Conservation (phyloP, 1,139 yeast genomes). For the Debaryomyces nepalensis region DNA sequence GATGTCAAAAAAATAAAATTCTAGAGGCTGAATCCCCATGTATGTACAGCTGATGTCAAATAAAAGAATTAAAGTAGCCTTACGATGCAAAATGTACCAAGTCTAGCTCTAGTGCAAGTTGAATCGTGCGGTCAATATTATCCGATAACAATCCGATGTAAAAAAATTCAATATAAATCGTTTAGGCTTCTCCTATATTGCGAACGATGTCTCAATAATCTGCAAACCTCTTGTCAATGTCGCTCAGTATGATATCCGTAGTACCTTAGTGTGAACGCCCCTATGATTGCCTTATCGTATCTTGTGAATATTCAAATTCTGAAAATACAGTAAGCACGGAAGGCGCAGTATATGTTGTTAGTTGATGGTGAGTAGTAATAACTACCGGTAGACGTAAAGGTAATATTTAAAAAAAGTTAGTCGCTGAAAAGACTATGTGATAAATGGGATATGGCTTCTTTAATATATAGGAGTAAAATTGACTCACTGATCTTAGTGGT, state of each 20-base stretch:
- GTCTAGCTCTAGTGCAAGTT: too few species aligned
- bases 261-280: not conserved
- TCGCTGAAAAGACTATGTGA: constrained; percentile 2
- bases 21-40: not conserved
- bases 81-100: not conserved
- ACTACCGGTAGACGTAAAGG: constrained; percentile 4
- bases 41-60: not conserved
- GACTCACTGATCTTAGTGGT: constrained; percentile 8
- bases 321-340: constrained; percentile 3
- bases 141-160: not conserved
- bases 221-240: not conserved
- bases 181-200: too few species aligned
- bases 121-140: not conserved
- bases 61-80: not conserved
- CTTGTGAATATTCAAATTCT: constrained; percentile 7
- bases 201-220: not conserved
- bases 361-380: constrained; percentile 5
- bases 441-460: constrained; percentile 1
- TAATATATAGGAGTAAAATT: constrained; percentile 9
- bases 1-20: constrained; percentile 1
- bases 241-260: constrained; percentile 3
- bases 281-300: constrained; percentile 5
- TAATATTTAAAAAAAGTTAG: constrained; percentile 2
- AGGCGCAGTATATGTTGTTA: not conserved
- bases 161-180: not conserved